A percentile compares a stretch with the other conserved stretches of the same genome.
These are phyloP conservation scores for Solidago caesia DNA, from an alignment of 129 eudicot species.

Conservation along the genomic window DNA sequence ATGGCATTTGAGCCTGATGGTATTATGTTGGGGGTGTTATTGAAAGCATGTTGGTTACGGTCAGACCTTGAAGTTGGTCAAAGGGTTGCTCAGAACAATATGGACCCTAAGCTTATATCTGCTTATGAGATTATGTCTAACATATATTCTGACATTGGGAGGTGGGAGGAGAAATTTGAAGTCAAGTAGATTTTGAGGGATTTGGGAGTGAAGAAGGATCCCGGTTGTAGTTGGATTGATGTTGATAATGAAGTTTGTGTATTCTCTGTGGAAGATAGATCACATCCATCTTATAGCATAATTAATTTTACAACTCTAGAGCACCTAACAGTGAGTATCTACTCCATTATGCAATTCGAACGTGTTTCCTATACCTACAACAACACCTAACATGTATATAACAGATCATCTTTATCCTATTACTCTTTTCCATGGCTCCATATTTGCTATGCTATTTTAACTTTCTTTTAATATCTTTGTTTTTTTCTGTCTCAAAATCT, in stretches of 20 bases:
- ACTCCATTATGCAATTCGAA: conserved; percentile 26
- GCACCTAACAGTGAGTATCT: conserved; percentile 40
- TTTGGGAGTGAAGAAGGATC: conserved; percentile 51
- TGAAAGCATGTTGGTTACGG: conserved; percentile 70
- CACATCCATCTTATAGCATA: conserved; percentile 39
- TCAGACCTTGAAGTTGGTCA: conserved; percentile 58
- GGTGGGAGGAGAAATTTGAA: conserved; percentile 56
- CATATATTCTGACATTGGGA: conserved; percentile 53
- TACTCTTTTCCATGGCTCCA: conserved; percentile 21
- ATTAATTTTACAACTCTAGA: conserved; percentile 44
- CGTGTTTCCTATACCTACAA: conserved; percentile 25
- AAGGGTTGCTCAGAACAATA: conserved; percentile 46
- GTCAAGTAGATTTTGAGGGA: conserved; percentile 37
- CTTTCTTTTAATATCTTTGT: conserved; percentile 1
- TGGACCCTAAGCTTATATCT: conserved; percentile 43
- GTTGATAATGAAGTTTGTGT: conserved; percentile 39
- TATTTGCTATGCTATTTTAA: conserved; percentile 14
- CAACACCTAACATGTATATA: conserved; percentile 32
- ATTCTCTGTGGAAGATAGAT: conserved; percentile 58
- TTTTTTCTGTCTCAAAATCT: conserved; percentile 13
- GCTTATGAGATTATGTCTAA: conserved; percentile 64
- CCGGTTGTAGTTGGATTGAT: conserved; percentile 42
- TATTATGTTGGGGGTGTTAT: conserved; percentile 48
- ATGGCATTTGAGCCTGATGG: conserved; percentile 56
- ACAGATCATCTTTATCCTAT: conserved; percentile 21